Conservation (phyloP, 768 basidiomycete species). For the Phlegmacium glaucopus region DNA sequence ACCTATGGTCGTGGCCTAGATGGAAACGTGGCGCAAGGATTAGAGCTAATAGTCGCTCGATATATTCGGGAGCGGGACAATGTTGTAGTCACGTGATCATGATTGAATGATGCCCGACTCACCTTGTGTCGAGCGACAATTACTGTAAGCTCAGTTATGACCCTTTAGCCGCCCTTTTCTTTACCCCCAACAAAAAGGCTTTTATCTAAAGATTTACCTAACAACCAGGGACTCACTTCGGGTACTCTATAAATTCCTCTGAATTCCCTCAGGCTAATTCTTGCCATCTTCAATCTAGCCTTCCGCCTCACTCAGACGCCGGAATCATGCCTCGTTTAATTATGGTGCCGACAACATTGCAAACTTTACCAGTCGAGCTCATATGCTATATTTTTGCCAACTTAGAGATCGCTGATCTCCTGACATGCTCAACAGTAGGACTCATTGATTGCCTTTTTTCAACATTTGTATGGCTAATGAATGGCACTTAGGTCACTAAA, state of each 20-base stretch:
- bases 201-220: no score
- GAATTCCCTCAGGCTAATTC: not conserved
- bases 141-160: not conserved
- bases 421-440: conserved; percentile 30
- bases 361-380: conserved; percentile 36
- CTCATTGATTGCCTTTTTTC: not conserved
- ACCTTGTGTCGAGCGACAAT: conserved; percentile 4
- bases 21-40: not conserved
- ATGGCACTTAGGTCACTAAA: conserved; percentile 33
- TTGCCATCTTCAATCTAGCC: conserved; percentile 1
- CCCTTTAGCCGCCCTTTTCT: not conserved
- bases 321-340: conserved; percentile 16
- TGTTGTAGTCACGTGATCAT: not conserved
- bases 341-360: conserved; percentile 14
- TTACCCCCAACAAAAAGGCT: no score
- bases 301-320: not conserved
- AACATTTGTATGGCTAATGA: not conserved
- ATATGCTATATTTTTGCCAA: conserved; percentile 32
- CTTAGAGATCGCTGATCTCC: conserved; percentile 32
- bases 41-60: no score
- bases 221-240: no score
- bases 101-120: no score
- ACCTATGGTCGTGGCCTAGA: conserved; percentile 15
- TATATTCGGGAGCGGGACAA: not conserved
- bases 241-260: not conserved